Evolutionary conservation across 2,329 filamentous ascomycete species (phyloP).

Genomic region (Fusarium buxicola): DNA sequence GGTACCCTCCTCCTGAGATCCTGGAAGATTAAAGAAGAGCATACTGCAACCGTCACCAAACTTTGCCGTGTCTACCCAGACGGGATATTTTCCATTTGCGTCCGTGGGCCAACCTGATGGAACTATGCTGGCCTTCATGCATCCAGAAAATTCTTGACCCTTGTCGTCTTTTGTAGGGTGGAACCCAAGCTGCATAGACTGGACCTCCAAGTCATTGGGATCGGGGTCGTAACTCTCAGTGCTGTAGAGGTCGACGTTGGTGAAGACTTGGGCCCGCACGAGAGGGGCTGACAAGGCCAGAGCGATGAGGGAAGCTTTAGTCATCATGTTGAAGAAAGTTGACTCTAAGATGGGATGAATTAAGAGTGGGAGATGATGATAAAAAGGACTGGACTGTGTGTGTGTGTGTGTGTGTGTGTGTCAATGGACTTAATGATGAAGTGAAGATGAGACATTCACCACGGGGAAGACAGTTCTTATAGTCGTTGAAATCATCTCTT

Average conservation of each 20-base stretch:
- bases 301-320: background rate
- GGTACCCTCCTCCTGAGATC: slow-evolving; percentile 8
- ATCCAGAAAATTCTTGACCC: slow-evolving; percentile 1
- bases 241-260: background rate
- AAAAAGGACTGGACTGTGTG: too few species aligned
- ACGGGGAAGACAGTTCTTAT: too few species aligned
- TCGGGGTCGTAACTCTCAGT: background rate
- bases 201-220: background rate
- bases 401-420: background rate
- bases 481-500: too few species aligned
- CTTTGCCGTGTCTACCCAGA: slow-evolving; percentile 7
- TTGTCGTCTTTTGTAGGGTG: background rate
- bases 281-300: background rate
- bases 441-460: background rate
- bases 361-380: too few species aligned
- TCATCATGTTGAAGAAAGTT: background rate
- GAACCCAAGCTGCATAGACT: slow-evolving; percentile 2
- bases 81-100: background rate
- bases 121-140: background rate
- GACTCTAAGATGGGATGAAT: background rate
- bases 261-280: background rate
- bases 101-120: background rate
- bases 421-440: background rate
- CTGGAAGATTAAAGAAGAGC: slow-evolving; percentile 19
- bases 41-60: slow-evolving; percentile 13